Base-by-base conservation (phyloP, 495 filamentous ascomycete species). In the Podospora anserina region DNA sequence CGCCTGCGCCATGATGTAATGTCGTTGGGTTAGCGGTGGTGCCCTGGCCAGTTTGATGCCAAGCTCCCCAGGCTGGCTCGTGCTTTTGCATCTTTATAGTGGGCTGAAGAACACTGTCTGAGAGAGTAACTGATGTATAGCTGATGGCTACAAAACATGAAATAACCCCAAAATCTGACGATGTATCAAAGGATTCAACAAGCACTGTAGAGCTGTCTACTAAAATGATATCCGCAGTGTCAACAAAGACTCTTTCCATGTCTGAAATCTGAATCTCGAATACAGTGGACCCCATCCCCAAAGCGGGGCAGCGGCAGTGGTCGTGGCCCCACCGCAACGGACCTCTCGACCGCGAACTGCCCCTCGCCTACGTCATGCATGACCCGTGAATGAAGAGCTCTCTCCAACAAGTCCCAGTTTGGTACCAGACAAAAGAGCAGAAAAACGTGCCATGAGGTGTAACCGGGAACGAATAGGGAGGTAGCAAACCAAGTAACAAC, bases 331-430 rank as follows among this genome's bases (percentile, higher is more conserved):
- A 49, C 39, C 5, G 13, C 39, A 61, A 27, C 59, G 59, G 59
- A 61, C 59, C 59, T 61, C 5, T 23, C 3, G 19, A 27, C 58
- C 58, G 58, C 26, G 2, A 20, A 60, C 26, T 60, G 19, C 13
- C 18, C 26, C 58, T 32, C 16, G 28, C 27, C 20, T 61, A 61
- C 59, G 59, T 61, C 59, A 61, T 61, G 59, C 59, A 61, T 61
- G 59, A 61, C 59, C 59, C 27, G 59, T 61, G 59, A 61, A 61
- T 61, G 59, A 61, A 27, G 55, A 58, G 55, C 39, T 49, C 39
- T 49, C 39, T 49, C 39, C 39, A 49, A 49, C 13, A 49, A 49
- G 39, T 18, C 39, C 39, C 39, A 49, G 56, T 18, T 20, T 58
- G 56, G 19, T 58, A 49, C 39, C 39, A 49, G 39, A 49, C 39